Conservation (phyloP, 805 yeast genomes). For the Starmerella vaccinii region DNA sequence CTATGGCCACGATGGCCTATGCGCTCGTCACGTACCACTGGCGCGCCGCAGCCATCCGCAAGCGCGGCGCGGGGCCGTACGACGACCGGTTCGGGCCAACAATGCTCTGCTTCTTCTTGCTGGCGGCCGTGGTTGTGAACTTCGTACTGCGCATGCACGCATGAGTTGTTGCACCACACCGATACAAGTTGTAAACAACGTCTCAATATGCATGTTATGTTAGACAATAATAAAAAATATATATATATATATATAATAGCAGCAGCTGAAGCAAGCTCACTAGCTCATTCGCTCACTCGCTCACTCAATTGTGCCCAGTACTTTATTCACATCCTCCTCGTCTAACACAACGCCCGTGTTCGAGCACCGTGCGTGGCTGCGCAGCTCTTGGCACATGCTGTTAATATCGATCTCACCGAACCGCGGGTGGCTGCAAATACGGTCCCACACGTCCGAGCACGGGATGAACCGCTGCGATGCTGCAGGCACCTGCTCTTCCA, state of each 20-base stretch:
- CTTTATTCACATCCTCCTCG: constrained; percentile 63
- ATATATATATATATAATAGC: too few species aligned
- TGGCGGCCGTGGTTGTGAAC: constrained; percentile 88
- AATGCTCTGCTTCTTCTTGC: constrained; percentile 83
- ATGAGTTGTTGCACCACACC: background rate
- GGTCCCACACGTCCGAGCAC: constrained; percentile 94
- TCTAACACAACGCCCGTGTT: constrained; percentile 85
- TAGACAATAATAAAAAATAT: constrained; percentile 1
- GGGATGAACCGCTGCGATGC: constrained; percentile 36
- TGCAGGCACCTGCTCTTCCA: constrained; percentile 29
- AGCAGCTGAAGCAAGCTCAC: too few species aligned
- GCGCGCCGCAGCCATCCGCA: constrained; percentile 97
- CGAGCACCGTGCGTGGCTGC: constrained; percentile 88
- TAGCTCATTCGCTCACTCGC: too few species aligned
- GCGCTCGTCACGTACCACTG: constrained; percentile 95
- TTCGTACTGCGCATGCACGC: constrained; percentile 66
- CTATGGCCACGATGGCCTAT: constrained; percentile 96
- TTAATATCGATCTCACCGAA: constrained; percentile 91
- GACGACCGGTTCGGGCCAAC: constrained; percentile 99
- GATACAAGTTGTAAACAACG: background rate
- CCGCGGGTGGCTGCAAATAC: constrained; percentile 86
- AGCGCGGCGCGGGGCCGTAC: constrained; percentile 98
- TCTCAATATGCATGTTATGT: background rate
- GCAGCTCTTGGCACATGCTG: constrained; percentile 80
- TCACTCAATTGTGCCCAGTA: constrained; percentile 26